These are phyloP conservation scores for Phyllostachys edulis DNA, from an alignment of 176 grass and related monocot species.

Conservation along the genomic window DNA sequence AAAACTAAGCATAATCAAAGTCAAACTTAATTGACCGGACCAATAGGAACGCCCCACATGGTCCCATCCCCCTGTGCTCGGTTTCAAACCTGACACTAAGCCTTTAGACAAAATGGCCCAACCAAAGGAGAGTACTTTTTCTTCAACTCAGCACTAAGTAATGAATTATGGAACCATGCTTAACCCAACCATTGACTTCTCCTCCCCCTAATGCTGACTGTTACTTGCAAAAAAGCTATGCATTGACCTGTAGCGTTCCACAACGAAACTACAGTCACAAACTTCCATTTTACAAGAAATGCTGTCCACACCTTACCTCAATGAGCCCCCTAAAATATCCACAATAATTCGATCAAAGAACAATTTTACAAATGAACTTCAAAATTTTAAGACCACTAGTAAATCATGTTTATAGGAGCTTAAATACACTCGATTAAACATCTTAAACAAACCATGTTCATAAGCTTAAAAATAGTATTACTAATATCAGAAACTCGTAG, in stretches of 20 bases:
- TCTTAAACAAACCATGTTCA: background rate
- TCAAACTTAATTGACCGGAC: background rate
- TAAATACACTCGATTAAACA: background rate
- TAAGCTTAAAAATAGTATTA: background rate
- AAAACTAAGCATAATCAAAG: conserved; percentile 11
- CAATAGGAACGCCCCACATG: conserved; percentile 12
- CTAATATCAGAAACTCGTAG: background rate
- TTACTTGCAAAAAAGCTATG: conserved; percentile 1
- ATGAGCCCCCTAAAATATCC: background rate
- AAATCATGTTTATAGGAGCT: background rate
- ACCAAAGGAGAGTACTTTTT: conserved; percentile 17
- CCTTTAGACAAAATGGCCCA: conserved; percentile 22
- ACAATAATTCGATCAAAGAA: conserved; percentile 16
- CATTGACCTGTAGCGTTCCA: conserved; percentile 46
- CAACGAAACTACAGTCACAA: conserved; percentile 14
- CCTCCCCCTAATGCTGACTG: conserved; percentile 31
- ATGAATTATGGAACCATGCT: conserved; percentile 14
- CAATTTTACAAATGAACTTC: background rate
- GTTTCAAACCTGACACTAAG: conserved; percentile 31
- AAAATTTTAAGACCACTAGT: background rate
- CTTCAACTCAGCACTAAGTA: background rate
- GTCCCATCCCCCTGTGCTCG: background rate
- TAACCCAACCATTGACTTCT: conserved; percentile 41
- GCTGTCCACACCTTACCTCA: conserved; percentile 5
- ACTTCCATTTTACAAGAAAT: conserved; percentile 13